phyloP scores from a whole-genome alignment of 208 protist species.

The Vickermania ingenoplastis region DNA sequence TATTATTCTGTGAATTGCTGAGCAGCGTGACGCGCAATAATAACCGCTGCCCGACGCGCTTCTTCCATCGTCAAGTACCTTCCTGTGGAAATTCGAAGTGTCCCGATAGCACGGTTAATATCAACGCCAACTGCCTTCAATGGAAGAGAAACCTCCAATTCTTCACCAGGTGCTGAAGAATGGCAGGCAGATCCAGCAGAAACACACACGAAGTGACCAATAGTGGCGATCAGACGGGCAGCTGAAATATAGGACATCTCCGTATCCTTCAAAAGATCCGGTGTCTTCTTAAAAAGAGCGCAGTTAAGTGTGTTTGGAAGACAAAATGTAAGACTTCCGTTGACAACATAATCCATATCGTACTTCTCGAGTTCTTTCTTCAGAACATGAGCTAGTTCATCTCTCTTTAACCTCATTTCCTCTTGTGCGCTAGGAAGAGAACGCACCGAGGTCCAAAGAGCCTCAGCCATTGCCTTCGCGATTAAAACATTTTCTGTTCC shows the following conservation, averaged over 20 bases:
- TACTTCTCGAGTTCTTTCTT: conserved; percentile 32
- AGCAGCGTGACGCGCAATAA: conserved; percentile 56
- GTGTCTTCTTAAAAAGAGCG: conserved; percentile 45
- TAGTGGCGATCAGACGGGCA: conserved; percentile 37
- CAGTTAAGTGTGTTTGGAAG: conserved; percentile 85
- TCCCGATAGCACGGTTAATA: conserved; percentile 51
- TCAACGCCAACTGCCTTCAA: conserved; percentile 52
- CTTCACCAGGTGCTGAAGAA: conserved; percentile 29
- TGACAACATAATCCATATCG: conserved; percentile 61
- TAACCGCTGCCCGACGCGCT: conserved; percentile 46
- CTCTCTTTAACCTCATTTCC: conserved; percentile 45
- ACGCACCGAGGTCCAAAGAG: conserved; percentile 36
- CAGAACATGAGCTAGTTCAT: conserved; percentile 49
- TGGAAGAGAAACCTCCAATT: conserved; percentile 52
- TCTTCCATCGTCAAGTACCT: conserved; percentile 54
- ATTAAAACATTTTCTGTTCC: conserved; percentile 85
- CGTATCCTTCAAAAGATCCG: conserved; percentile 15
- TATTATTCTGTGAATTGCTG: conserved; percentile 77
- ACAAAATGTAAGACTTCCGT: conserved; percentile 33
- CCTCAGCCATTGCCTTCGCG: conserved; percentile 60
- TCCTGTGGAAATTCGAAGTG: conserved; percentile 69
- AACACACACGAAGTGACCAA: conserved; percentile 70
- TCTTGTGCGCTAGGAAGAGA: conserved; percentile 21
- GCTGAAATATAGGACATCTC: conserved; percentile 63
- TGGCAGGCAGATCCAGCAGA: conserved; percentile 83